A percentile compares a stretch with the other conserved stretches of the same genome.
Conservation (phyloP, 306 rosid genomes). For the Prunus mira region DNA sequence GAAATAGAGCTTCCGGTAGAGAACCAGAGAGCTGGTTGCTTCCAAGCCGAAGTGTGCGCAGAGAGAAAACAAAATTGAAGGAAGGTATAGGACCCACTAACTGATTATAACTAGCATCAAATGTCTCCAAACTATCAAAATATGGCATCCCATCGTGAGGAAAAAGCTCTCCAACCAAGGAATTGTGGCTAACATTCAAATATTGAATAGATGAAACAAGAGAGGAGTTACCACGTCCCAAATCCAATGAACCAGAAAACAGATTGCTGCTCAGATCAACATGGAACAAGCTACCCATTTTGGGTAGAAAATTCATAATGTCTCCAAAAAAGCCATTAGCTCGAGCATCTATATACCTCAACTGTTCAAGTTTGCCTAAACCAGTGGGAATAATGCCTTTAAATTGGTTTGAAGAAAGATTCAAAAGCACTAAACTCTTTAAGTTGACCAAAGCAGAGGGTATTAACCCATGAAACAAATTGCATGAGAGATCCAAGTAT, state of each 20-base stretch:
- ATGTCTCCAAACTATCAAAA: conserved; percentile 74
- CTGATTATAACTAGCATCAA: conserved; percentile 71
- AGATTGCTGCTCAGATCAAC: conserved; percentile 65
- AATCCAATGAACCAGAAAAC: conserved; percentile 68
- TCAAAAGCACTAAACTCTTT: conserved; percentile 39
- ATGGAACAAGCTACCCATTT: conserved; percentile 53
- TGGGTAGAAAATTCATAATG: conserved; percentile 45
- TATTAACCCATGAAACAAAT: conserved; percentile 48
- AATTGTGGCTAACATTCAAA: conserved; percentile 64
- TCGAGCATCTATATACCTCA: conserved; percentile 52
- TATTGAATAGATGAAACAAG: conserved; percentile 53
- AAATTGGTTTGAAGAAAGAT: conserved; percentile 70
- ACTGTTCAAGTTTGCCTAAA: conserved; percentile 48
- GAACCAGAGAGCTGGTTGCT: conserved; percentile 61
- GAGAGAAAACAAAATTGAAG: conserved; percentile 67
- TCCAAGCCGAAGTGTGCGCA: conserved; percentile 58
- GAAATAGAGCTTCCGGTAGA: conserved; percentile 59
- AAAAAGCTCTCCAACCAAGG: conserved; percentile 65
- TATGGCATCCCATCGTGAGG: conserved; percentile 79
- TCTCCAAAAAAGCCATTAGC: conserved; percentile 64
- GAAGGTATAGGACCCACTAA: conserved; percentile 62
- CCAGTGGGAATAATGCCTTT: conserved; percentile 45
- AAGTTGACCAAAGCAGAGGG: conserved; percentile 37
- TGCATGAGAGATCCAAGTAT: conserved; percentile 59
- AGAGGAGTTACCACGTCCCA: conserved; percentile 51